These are phyloP conservation scores for Breviolum minutum DNA, from an alignment of 73 alveolate species.

Conservation along the genomic window DNA sequence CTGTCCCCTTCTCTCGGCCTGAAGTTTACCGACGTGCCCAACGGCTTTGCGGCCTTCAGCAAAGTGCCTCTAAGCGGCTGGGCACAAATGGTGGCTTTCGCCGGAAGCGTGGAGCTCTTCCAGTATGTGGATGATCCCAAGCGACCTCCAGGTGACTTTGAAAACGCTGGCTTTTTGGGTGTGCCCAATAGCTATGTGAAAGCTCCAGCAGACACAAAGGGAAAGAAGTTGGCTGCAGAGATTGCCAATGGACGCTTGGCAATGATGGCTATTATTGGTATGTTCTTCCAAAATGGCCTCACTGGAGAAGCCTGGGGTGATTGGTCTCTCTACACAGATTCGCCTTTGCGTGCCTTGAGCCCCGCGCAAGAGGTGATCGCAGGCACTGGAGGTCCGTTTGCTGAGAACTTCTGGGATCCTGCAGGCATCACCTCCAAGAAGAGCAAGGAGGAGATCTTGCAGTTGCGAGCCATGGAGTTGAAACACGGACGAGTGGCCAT, in stretches of 20 bases:
- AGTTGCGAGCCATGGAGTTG: constrained; percentile 57
- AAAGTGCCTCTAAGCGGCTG: constrained; percentile 66
- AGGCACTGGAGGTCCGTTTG: constrained; percentile 79
- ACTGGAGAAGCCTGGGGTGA: constrained; percentile 54
- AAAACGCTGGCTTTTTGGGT: constrained; percentile 45
- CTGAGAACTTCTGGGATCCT: constrained; percentile 51
- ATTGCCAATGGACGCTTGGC: constrained; percentile 63
- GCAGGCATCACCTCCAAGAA: constrained; percentile 42
- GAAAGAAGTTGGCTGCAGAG: constrained; percentile 53
- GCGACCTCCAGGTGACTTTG: constrained; percentile 64
- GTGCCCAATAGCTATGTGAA: constrained; percentile 27
- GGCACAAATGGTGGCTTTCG: constrained; percentile 66
- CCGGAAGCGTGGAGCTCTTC: constrained; percentile 58
- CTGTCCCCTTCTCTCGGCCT: constrained; percentile 39
- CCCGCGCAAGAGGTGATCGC: constrained; percentile 60
- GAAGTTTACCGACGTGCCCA: constrained; percentile 65
- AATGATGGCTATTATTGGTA: background rate
- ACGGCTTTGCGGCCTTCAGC: constrained; percentile 64
- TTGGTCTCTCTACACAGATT: constrained; percentile 40
- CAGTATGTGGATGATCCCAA: constrained; percentile 34
- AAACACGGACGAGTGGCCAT: constrained; percentile 68
- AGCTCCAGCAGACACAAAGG: constrained; percentile 38
- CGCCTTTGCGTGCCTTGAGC: constrained; percentile 31
- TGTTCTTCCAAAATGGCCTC: background rate
- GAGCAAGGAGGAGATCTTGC: constrained; percentile 36